A percentile compares a stretch with the other conserved stretches of the same genome.
Conservation (phyloP, 805 yeast species). For the Hagleromyces aurorensis region DNA sequence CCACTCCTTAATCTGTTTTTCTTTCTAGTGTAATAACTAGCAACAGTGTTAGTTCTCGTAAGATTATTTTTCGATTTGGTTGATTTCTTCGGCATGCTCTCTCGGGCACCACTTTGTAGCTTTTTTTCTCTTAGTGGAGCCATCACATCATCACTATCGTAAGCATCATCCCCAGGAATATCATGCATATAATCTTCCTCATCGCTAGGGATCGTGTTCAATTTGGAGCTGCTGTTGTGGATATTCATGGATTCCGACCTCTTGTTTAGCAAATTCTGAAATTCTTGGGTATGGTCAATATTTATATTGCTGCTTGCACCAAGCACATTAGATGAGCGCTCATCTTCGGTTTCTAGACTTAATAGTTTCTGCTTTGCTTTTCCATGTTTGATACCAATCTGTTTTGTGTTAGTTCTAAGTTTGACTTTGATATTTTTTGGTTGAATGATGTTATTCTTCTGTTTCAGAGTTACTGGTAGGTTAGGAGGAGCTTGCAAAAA, state of each 20-base stretch:
- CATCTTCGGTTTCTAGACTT: conserved; percentile 28
- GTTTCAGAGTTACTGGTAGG: conserved; percentile 27
- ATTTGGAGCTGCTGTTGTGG: conserved; percentile 2
- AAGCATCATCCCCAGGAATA: conserved; percentile 33
- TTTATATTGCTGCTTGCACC: conserved; percentile 7
- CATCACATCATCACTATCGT: conserved; percentile 29
- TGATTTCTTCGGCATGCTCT: no score
- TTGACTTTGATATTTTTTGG: conserved; percentile 30
- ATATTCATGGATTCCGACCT: conserved; percentile 2
- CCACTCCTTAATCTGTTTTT: conserved; percentile 24
- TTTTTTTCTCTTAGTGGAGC: conserved; percentile 26
- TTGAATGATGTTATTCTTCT: conserved; percentile 26
- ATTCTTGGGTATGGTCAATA: conserved; percentile 29
- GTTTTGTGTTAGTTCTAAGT: conserved; percentile 30
- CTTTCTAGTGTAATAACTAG: conserved; percentile 29
- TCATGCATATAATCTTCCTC: conserved; percentile 22
- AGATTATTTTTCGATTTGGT: no score
- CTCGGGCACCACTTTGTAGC: conserved; percentile 1
- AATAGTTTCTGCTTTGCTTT: conserved; percentile 29
- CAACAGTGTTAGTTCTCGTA: conserved; percentile 25
- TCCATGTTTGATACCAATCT: conserved; percentile 33
- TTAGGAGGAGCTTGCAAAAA: conserved; percentile 32
- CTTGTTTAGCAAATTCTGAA: conserved; percentile 24
- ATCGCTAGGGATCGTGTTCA: conserved; percentile 11
- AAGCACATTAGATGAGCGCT: conserved; percentile 16